Percentiles rank a stretch among this genome's conserved stretches.
phyloP scores from a whole-genome alignment of 1,284 basidiomycete species.

The Ganoderma resinaceum region DNA sequence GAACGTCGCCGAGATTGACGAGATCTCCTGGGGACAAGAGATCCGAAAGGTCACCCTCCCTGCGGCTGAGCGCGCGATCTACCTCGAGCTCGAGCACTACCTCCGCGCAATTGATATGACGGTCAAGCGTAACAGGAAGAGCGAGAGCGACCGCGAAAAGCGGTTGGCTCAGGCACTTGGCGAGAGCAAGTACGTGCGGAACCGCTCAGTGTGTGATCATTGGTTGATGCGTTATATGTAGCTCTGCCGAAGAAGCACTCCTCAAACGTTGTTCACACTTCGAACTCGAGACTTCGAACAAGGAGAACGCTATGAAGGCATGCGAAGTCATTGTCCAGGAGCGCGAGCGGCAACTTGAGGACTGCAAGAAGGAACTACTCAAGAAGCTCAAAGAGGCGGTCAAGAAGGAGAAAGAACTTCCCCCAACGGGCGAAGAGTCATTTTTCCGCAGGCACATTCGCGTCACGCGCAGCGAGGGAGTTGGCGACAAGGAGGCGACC shows the following conservation, averaged over 20 bases:
- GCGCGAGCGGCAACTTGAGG: slow-evolving; percentile 79
- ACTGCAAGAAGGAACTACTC: slow-evolving; percentile 80
- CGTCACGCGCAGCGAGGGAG: slow-evolving; percentile 70
- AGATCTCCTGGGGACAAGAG: slow-evolving; percentile 83
- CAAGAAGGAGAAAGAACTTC: slow-evolving; percentile 70
- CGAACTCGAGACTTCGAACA: slow-evolving; percentile 79
- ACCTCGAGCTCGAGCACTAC: slow-evolving; percentile 94
- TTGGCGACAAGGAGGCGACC: slow-evolving; percentile 80
- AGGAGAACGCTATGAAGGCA: slow-evolving; percentile 85
- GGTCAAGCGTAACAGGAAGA: slow-evolving; percentile 85
- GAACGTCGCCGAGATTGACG: slow-evolving; percentile 97
- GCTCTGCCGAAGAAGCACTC: slow-evolving; percentile 89
- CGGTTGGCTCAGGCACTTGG: slow-evolving; percentile 88
- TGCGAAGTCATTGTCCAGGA: slow-evolving; percentile 92
- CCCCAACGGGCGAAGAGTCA: slow-evolving; percentile 68
- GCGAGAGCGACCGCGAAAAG: slow-evolving; percentile 90
- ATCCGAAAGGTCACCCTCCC: slow-evolving; percentile 79
- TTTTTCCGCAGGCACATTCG: slow-evolving; percentile 82
- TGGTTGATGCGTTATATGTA: slow-evolving; percentile 36
- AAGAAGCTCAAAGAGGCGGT: slow-evolving; percentile 71
- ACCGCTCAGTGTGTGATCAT: background rate
- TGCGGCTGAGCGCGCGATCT: slow-evolving; percentile 94
- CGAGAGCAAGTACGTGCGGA: slow-evolving; percentile 76
- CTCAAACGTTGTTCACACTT: slow-evolving; percentile 95
- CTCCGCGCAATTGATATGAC: slow-evolving; percentile 89